Conservation (phyloP, 129 eudicot genomes). For the Smallanthus sonchifolius region DNA sequence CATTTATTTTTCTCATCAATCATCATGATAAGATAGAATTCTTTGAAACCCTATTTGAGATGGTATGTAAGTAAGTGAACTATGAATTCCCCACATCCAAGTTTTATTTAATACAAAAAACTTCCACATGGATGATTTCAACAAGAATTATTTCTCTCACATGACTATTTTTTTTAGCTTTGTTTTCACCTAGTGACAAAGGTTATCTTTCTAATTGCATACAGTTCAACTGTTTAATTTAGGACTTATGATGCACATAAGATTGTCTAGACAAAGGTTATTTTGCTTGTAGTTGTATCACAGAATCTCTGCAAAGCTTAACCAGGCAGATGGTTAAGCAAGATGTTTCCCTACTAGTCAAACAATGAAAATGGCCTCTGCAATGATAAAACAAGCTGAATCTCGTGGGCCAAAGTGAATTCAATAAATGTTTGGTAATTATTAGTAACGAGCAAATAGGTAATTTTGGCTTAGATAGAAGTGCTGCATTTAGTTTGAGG, state of each 20-base stretch:
- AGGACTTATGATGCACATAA: not conserved
- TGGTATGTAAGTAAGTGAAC: not conserved
- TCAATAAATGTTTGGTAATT: not conserved
- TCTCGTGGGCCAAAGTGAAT: not conserved
- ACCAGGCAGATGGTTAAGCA: not conserved
- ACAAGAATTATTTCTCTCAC: not conserved
- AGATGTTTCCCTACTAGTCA: not conserved
- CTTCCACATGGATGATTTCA: not conserved
- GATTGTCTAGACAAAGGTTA: not conserved
- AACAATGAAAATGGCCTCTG: not conserved
- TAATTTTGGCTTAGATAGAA: not conserved
- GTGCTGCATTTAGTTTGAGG: slow-evolving; percentile 4
- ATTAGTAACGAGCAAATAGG: not conserved
- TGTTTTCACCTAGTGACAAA: not conserved
- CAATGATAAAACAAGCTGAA: not conserved
- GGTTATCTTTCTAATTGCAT: not conserved
- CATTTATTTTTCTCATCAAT: not conserved
- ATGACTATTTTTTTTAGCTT: not conserved
- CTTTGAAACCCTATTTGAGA: not conserved
- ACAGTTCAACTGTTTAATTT: not conserved
- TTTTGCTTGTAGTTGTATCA: slow-evolving; percentile 4
- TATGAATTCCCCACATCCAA: not conserved
- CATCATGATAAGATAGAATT: slow-evolving; percentile 9
- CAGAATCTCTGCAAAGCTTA: not conserved
- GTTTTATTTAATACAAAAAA: not conserved